Conservation (phyloP, 768 basidiomycete genomes). For the Mycena leptocephala region DNA sequence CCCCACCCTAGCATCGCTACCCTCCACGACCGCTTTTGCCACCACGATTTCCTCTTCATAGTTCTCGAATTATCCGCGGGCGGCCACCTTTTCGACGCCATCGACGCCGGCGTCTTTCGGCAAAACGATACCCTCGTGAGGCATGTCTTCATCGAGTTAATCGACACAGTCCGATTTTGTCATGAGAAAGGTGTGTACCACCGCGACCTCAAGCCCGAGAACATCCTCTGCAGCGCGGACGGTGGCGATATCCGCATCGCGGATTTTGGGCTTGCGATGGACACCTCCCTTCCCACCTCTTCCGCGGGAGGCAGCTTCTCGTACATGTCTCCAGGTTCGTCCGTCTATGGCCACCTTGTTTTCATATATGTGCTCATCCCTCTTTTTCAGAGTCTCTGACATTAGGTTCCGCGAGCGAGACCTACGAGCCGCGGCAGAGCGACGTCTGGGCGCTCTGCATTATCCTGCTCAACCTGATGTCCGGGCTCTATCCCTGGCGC, state of each 20-base stretch:
- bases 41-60: conserved; percentile 64
- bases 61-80: conserved; percentile 50
- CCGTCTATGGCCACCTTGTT: not conserved
- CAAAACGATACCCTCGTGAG: conserved; percentile 60
- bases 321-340: conserved; percentile 19
- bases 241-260: conserved; percentile 60
- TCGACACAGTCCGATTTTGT: conserved; percentile 64
- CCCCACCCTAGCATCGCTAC: not conserved
- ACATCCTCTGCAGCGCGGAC: conserved; percentile 46
- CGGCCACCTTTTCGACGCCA: conserved; percentile 65
- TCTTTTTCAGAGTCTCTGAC: not conserved
- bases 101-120: conserved; percentile 52
- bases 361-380: not conserved
- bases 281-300: not conserved
- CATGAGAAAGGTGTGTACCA: conserved; percentile 50
- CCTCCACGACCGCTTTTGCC: conserved; percentile 60
- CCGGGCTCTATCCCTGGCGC: conserved; percentile 69
- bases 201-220: conserved; percentile 25
- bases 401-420: not conserved
- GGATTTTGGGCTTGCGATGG: conserved; percentile 66
- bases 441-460: conserved; percentile 62
- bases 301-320: not conserved
- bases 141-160: conserved; percentile 60
- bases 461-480: conserved; percentile 73
- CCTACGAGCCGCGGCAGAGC: conserved; percentile 11